Conservation (phyloP, 257 asterid genomes). For the Fraxinus anomala region DNA sequence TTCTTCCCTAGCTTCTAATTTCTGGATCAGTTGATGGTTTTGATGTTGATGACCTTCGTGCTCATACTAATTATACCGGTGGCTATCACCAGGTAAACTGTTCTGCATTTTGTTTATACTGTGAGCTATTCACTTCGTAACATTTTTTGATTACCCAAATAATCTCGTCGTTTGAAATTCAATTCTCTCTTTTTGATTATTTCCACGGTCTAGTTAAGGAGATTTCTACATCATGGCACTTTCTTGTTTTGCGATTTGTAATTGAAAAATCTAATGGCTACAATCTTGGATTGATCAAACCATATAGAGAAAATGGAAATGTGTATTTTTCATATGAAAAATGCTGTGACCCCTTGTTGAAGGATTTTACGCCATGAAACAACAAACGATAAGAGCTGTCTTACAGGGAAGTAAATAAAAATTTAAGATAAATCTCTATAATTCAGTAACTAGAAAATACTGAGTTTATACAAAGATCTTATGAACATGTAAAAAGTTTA, state of each 20-base stretch:
- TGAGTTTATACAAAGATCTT: not conserved
- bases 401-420: not conserved
- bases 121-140: not conserved
- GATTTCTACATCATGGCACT: not conserved
- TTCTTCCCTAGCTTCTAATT: slow-evolving; percentile 71
- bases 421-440: not conserved
- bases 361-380: not conserved
- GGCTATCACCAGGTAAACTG: slow-evolving; percentile 78
- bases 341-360: not conserved
- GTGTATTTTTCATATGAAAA: not conserved
- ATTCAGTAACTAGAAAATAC: not conserved
- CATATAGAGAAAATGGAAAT: not conserved
- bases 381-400: not conserved
- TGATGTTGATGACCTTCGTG: slow-evolving; percentile 83
- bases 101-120: not conserved
- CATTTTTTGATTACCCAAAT: slow-evolving; percentile 7
- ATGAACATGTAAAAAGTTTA: not conserved
- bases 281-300: not conserved
- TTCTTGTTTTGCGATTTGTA: slow-evolving; percentile 3
- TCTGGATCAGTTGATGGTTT: slow-evolving; percentile 92
- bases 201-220: not conserved
- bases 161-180: not conserved
- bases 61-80: slow-evolving; percentile 78
- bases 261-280: not conserved
- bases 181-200: slow-evolving; percentile 14